Evolutionary conservation across 2,329 filamentous ascomycete genomes (phyloP), one percentile per base, ranked within the genome.

Genomic region (Blumeria hordei): DNA sequence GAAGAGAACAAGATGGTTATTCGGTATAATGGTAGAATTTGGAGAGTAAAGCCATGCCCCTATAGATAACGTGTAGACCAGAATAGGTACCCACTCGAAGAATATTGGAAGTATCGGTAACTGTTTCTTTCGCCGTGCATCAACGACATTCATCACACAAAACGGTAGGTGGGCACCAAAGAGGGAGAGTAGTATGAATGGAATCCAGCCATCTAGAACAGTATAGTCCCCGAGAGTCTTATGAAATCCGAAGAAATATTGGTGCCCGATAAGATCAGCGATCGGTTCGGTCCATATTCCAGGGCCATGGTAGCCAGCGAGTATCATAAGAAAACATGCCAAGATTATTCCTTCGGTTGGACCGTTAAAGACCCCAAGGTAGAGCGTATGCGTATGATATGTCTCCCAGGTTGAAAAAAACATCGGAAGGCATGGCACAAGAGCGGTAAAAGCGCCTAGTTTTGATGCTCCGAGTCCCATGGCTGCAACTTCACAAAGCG

Each of bases 341-440:
- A 98, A 81, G 54, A 96, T 80, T 36, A 98, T 73, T 18, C 92
- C 92, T 71, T 98, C 92, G 36, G 92, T 98, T 1, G 92, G 92
- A 0, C 92, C 92, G 67, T 98, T 98, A 76, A 98, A 84, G 67
- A 90, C 87, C 55, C 92, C 92, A 11, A 98, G 79, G 68, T 94
- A 98, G 6, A 98, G 73, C 0, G 92, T 96, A 68, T 98, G 92
- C 5, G 92, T 95, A 69, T 98, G 92, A 68, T 95, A 98, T 0
- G 92, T 98, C 70, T 98, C 92, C 92, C 92, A 98, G 1, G 92
- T 98, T 3, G 90, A 95, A 71, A 98, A 95, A 74, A 94, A 98
- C 92, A 98, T 98, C 57, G 92, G 86, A 47, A 98, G 72, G 62
- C 88, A 93, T 1, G 92, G 92, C 58, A 90, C 80, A 45, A 98